Conservation (phyloP, 1,284 basidiomycete species). For the Pterulicium gracile region DNA sequence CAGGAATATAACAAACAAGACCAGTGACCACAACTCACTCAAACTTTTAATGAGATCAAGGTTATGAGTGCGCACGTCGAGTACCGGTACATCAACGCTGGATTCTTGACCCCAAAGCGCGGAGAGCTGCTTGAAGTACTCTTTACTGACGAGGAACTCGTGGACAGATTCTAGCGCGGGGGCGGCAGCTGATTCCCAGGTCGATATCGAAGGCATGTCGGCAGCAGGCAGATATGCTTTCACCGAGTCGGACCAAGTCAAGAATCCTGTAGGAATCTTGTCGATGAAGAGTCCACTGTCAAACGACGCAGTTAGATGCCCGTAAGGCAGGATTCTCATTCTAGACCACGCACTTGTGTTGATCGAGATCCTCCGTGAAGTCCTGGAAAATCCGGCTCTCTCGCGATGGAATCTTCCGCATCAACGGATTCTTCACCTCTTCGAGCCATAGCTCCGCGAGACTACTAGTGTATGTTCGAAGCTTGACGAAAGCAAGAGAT, state of each 20-base stretch:
- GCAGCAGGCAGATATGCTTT: conserved; percentile 52
- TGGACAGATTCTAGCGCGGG: conserved; percentile 52
- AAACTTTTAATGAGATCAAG: conserved; percentile 58
- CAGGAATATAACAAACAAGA: background rate
- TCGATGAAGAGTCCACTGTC: conserved; percentile 54
- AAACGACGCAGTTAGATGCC: no score
- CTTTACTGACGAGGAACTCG: conserved; percentile 33
- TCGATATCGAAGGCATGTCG: conserved; percentile 37
- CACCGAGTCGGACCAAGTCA: conserved; percentile 69
- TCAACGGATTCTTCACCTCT: conserved; percentile 71
- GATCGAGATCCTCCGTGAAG: conserved; percentile 30
- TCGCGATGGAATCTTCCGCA: conserved; percentile 38
- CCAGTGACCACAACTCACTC: conserved; percentile 32
- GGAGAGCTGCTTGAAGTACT: conserved; percentile 55
- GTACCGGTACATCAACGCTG: conserved; percentile 32
- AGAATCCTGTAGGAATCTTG: conserved; percentile 77
- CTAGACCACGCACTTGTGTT: conserved; percentile 19
- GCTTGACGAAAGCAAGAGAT: conserved; percentile 71
- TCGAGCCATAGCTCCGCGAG: conserved; percentile 71
- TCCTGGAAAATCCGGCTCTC: conserved; percentile 37
- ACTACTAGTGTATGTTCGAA: conserved; percentile 68
- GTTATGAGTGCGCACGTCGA: conserved; percentile 59
- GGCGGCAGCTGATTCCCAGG: conserved; percentile 58
- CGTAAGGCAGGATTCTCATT: no score
- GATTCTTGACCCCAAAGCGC: conserved; percentile 67